Percentiles rank a stretch among this genome's conserved stretches.
These are phyloP conservation scores for Micractinium conductrix DNA, from an alignment of 139 green algal genomes.

Conservation along the genomic window DNA sequence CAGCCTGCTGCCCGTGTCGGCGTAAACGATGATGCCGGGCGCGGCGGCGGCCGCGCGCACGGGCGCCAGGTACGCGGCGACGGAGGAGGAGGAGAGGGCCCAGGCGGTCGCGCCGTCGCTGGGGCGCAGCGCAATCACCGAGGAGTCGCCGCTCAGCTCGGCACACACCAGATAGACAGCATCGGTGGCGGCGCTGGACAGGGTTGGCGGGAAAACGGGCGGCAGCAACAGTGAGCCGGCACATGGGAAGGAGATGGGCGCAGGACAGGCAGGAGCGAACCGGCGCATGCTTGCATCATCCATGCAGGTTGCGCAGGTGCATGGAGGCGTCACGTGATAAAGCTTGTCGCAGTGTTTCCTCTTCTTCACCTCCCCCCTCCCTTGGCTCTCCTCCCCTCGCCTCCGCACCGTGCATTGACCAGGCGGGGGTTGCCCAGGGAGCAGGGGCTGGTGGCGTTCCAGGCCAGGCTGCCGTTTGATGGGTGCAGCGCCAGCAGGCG, in stretches of 20 bases:
- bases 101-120: conserved; percentile 11
- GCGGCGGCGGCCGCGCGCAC: conserved; percentile 15
- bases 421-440: conserved; percentile 13
- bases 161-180: conserved; percentile 19
- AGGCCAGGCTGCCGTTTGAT: conserved; percentile 3
- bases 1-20: conserved; percentile 9
- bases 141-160: conserved; percentile 28
- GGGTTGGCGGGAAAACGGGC: too few relatives aligned
- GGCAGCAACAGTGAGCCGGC: too few relatives aligned
- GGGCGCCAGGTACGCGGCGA: neutral
- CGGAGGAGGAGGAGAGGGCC: conserved; percentile 17
- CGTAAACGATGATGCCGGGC: conserved; percentile 1
- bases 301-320: neutral
- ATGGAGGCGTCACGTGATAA: too few relatives aligned
- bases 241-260: neutral
- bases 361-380: too few relatives aligned
- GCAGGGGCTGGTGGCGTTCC: conserved; percentile 34
- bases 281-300: too few relatives aligned
- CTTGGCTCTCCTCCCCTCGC: neutral
- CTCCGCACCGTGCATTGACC: conserved; percentile 5
- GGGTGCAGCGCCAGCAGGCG: conserved; percentile 13
- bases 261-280: neutral
- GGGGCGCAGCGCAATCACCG: conserved; percentile 4
- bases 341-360: too few relatives aligned
- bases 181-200: neutral